Base-by-base conservation (phyloP, 2,329 filamentous ascomycete species). In the Moelleriella libera region DNA sequence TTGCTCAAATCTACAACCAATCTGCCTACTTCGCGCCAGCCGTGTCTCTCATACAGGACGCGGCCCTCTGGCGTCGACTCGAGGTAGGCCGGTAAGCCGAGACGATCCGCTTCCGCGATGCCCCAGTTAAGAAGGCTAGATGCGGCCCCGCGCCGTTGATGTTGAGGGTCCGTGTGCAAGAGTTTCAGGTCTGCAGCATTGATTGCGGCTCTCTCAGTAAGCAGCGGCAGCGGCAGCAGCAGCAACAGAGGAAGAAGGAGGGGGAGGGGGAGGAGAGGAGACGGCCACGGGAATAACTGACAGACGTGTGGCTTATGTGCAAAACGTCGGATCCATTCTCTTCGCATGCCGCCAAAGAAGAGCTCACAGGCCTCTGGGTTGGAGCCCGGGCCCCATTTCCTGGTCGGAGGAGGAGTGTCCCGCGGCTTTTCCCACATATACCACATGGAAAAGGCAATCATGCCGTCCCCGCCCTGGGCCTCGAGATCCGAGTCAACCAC, bases 381-480 rank as follows among this genome's bases (percentile, higher is more conserved):
- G 5, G 55, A 52, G 1, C 60, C 60, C 1, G 61, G 55, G 0
- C 60, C 58, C 48, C 55, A 61, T 1, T 52, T 48, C 4, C 52
- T 50, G 29, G 60, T 53, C 43, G 52, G 50, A n/a, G 57, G 57
- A 6, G 53, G 48, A 5, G 48, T 53, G 12, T 58, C 57, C 14
- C 50, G 50, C 6, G 53, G 47, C 12, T 44, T 55, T 2, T 55
- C 50, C 55, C 59, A 63, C 7, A 67, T 52, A 45, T 60, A 61
- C 58, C 63, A 68, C 55, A 60, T 60, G 34, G 59, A 52, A 48
- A 65, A 67, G n/a, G 60, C 58, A 37, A 68, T 47, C 46, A 57
- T 60, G 45, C 55, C 54, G 4, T 61, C 55, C 28, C 55, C 47
- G 34, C 53, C 57, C 14, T 48, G 44, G 12, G 58, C 55, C 37